Conservation (phyloP, 2,329 filamentous ascomycete genomes). For the Clonostachys byssicola region DNA sequence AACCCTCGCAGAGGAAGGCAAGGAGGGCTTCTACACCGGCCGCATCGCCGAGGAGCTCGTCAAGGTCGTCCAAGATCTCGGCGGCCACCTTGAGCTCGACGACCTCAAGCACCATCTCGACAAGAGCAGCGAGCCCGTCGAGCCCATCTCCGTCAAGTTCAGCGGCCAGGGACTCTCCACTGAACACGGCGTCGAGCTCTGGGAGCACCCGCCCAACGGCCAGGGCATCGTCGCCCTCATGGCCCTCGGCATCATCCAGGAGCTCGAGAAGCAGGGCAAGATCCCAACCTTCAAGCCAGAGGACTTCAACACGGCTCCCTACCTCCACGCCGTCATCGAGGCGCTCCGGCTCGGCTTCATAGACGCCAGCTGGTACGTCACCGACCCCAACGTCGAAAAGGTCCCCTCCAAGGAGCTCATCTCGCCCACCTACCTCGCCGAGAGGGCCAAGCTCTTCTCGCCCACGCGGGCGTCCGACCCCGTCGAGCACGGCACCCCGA, state of each 20-base stretch:
- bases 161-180: constrained; percentile 50
- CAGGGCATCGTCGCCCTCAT: constrained; percentile 95
- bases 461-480: constrained; percentile 54
- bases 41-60: constrained; percentile 77
- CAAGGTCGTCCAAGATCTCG: constrained; percentile 70
- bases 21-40: constrained; percentile 87
- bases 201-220: constrained; percentile 96
- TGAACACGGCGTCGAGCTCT: constrained; percentile 67
- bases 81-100: constrained; percentile 73
- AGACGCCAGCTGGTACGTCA: constrained; percentile 85
- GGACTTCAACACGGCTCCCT: constrained; percentile 79
- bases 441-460: constrained; percentile 58
- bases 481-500: constrained; percentile 58
- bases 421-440: constrained; percentile 67
- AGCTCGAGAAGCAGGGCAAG: constrained; percentile 70
- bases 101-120: constrained; percentile 75
- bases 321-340: constrained; percentile 85
- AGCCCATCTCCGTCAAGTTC: constrained; percentile 81
- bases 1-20: constrained; percentile 72
- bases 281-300: constrained; percentile 65
- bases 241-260: constrained; percentile 86
- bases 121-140: constrained; percentile 68
- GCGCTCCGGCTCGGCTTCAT: constrained; percentile 84
- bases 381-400: constrained; percentile 68
- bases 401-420: constrained; percentile 71